Evolutionary conservation across 352 stramenopile genomes (phyloP).

Genomic region (Phytopythium aichiense): DNA sequence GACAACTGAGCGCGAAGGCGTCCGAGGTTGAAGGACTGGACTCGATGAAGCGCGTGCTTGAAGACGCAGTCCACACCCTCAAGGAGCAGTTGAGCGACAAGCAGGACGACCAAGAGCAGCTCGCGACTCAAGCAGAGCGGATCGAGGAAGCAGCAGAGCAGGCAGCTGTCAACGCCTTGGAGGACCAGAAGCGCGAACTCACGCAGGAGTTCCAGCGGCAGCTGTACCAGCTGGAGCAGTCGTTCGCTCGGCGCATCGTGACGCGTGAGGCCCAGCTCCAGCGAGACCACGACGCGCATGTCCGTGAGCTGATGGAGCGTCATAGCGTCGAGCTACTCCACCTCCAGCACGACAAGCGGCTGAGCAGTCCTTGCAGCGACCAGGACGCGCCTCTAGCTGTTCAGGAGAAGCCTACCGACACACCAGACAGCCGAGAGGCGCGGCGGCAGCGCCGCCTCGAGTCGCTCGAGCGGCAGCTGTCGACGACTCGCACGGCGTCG

Average conservation of each 20-base stretch:
- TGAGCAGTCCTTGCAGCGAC: background rate
- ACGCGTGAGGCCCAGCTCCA: slow-evolving; percentile 31
- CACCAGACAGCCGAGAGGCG: background rate
- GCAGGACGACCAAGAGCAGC: slow-evolving; percentile 12
- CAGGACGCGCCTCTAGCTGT: background rate
- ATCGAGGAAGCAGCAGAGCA: slow-evolving; percentile 16
- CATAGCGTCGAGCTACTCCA: slow-evolving; percentile 34
- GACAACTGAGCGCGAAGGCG: slow-evolving; percentile 12
- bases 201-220: slow-evolving; percentile 18
- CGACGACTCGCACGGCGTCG: slow-evolving; percentile 12
- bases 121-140: slow-evolving; percentile 5
- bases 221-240: slow-evolving; percentile 30
- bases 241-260: slow-evolving; percentile 20
- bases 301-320: slow-evolving; percentile 32
- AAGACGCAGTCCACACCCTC: slow-evolving; percentile 14
- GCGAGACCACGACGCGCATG: slow-evolving; percentile 30
- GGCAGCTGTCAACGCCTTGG: slow-evolving; percentile 14
- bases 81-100: slow-evolving; percentile 14
- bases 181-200: slow-evolving; percentile 16
- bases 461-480: slow-evolving; percentile 3
- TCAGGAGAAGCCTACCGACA: background rate
- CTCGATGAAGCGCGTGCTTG: slow-evolving; percentile 14
- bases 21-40: slow-evolving; percentile 14
- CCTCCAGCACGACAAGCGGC: slow-evolving; percentile 14
- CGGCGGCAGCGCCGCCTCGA: background rate